These are phyloP conservation scores for Saccharomyces hybrid DNA, from an alignment of 1,139 yeast species.

Conservation along the genomic window DNA sequence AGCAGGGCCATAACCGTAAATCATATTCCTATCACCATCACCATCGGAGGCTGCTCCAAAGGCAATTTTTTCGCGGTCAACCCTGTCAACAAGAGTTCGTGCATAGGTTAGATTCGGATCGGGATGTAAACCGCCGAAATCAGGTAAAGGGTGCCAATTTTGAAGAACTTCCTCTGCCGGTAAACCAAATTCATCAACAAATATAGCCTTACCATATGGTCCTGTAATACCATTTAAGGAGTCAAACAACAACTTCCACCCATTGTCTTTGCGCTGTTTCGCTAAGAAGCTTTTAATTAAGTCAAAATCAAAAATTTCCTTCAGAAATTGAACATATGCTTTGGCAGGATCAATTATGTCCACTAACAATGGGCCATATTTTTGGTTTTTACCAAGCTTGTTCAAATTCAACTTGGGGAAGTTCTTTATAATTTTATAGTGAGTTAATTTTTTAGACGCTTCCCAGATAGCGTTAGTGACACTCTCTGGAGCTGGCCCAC, in stretches of 20 bases:
- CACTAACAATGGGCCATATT: constrained; percentile 49
- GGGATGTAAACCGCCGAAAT: constrained; percentile 96
- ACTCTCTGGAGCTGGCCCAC: constrained; percentile 98
- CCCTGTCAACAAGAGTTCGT: constrained; percentile 73
- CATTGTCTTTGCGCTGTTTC: constrained; percentile 39
- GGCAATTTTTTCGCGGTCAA: constrained; percentile 70
- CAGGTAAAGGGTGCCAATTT: constrained; percentile 71
- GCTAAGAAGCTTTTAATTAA: constrained; percentile 66
- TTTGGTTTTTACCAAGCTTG: constrained; percentile 43
- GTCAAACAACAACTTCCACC: constrained; percentile 76
- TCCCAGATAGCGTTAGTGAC: constrained; percentile 85
- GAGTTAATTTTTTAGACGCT: constrained; percentile 49
- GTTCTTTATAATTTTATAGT: constrained; percentile 50
- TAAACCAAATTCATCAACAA: constrained; percentile 77
- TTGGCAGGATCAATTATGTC: constrained; percentile 78
- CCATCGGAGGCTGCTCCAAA: constrained; percentile 99
- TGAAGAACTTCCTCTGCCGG: constrained; percentile 59
- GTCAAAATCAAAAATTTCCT: constrained; percentile 81
- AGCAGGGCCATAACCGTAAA: constrained; percentile 84
- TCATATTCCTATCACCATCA: constrained; percentile 98
- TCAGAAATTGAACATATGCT: constrained; percentile 72
- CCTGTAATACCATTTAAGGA: constrained; percentile 96
- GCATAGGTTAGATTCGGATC: constrained; percentile 98
- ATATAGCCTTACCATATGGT: constrained; percentile 84
- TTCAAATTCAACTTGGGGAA: constrained; percentile 57